These are phyloP conservation scores for Saprolegnia parasitica DNA, from an alignment of 352 stramenopile species.

Conservation along the genomic window DNA sequence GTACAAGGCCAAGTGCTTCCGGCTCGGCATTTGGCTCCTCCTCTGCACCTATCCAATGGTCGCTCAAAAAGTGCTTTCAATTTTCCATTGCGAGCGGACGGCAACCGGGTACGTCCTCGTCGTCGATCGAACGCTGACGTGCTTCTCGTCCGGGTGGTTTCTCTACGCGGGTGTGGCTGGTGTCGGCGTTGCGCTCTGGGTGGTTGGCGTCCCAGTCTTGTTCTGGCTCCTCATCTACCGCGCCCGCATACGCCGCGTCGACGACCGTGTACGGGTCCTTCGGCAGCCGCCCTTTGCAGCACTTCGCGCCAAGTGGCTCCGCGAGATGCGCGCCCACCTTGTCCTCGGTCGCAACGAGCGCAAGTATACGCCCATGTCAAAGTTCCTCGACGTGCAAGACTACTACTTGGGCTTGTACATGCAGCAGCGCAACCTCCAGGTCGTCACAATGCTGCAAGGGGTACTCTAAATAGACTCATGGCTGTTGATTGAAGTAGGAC, in stretches of 20 bases:
- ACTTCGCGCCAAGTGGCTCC: slow-evolving; percentile 59
- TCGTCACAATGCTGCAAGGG: slow-evolving; percentile 17
- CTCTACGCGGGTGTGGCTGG: slow-evolving; percentile 54
- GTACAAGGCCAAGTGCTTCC: slow-evolving; percentile 73
- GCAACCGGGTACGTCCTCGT: slow-evolving; percentile 51
- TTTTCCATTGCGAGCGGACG: slow-evolving; percentile 73
- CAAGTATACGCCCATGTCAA: slow-evolving; percentile 49
- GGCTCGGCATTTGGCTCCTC: slow-evolving; percentile 44
- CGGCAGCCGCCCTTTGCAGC: slow-evolving; percentile 36
- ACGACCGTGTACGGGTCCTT: slow-evolving; percentile 44
- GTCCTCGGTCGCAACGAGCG: slow-evolving; percentile 41
- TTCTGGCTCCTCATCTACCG: slow-evolving; percentile 69
- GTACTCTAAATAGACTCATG: background rate
- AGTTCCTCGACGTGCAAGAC: slow-evolving; percentile 42
- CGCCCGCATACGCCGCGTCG: slow-evolving; percentile 53
- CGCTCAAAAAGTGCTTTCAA: slow-evolving; percentile 65
- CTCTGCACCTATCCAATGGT: slow-evolving; percentile 70
- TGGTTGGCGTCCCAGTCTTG: slow-evolving; percentile 70
- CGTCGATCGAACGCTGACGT: slow-evolving; percentile 53
- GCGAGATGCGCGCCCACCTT: slow-evolving; percentile 48
- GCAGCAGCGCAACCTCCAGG: slow-evolving; percentile 63
- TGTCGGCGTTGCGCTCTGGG: slow-evolving; percentile 53
- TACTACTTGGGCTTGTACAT: slow-evolving; percentile 67
- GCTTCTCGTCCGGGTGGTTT: slow-evolving; percentile 57
- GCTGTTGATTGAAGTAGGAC: slow-evolving; percentile 37